Evolutionary conservation across 768 basidiomycete species (phyloP).

Genomic region (Trametes cinnabarina): DNA sequence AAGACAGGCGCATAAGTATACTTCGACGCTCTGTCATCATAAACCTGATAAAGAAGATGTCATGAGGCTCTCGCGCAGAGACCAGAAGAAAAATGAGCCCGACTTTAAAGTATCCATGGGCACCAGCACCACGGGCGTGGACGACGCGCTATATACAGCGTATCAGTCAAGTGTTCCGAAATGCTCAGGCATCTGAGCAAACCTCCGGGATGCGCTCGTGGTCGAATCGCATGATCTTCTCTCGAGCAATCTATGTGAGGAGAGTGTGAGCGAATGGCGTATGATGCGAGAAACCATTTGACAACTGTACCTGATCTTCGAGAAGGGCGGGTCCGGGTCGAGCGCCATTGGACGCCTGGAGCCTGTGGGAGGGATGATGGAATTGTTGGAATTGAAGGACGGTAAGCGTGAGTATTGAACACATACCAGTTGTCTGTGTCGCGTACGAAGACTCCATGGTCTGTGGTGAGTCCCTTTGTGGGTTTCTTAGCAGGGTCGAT

Average conservation of each 20-base stretch:
- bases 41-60: slow-evolving; percentile 33
- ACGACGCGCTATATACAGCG: slow-evolving; percentile 82
- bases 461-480: slow-evolving; percentile 49
- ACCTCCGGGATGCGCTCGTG: slow-evolving; percentile 90
- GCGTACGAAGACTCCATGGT: slow-evolving; percentile 55
- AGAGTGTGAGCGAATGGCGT: no score
- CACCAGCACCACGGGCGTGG: slow-evolving; percentile 70
- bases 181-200: not conserved
- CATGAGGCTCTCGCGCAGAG: not conserved
- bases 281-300: not conserved
- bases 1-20: slow-evolving; percentile 70
- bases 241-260: slow-evolving; percentile 58
- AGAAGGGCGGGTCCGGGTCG: slow-evolving; percentile 68
- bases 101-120: slow-evolving; percentile 77
- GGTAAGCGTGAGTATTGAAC: not conserved
- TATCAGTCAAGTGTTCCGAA: no score
- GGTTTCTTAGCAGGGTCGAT: slow-evolving; percentile 28
- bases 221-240: slow-evolving; percentile 79
- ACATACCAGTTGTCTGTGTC: slow-evolving; percentile 66
- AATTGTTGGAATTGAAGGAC: no score
- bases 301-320: slow-evolving; percentile 55
- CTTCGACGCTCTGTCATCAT: slow-evolving; percentile 64
- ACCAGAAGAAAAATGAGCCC: no score
- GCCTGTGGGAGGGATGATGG: slow-evolving; percentile 37
- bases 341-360: slow-evolving; percentile 47